These are phyloP conservation scores for Eragrostis nindensis DNA, from an alignment of 176 grass and related monocot genomes.

Conservation along the genomic window DNA sequence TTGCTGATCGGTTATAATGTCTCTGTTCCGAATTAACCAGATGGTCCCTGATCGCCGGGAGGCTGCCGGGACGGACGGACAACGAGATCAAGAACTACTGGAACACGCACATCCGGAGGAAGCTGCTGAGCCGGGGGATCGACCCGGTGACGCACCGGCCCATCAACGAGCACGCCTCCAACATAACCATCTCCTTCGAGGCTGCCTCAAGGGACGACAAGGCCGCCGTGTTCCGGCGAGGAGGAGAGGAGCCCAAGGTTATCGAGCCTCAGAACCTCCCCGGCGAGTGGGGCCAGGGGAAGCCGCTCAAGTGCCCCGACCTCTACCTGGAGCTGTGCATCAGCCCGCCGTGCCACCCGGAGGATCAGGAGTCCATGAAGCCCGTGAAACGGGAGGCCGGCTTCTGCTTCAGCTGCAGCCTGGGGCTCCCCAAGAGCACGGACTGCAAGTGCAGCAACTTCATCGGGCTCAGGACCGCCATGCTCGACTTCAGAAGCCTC, in stretches of 20 bases:
- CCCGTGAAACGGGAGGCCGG: slow-evolving; percentile 60
- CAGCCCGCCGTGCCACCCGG: slow-evolving; percentile 63
- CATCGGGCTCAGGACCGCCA: slow-evolving; percentile 57
- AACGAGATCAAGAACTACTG: slow-evolving; percentile 99
- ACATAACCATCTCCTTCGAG: slow-evolving; percentile 79
- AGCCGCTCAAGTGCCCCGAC: slow-evolving; percentile 77
- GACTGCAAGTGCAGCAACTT: slow-evolving; percentile 86
- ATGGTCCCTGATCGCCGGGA: slow-evolving; percentile 92
- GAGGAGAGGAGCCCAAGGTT: slow-evolving; percentile 14
- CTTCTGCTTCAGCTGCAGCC: slow-evolving; percentile 80
- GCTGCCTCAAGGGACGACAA: slow-evolving; percentile 39
- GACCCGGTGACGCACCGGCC: slow-evolving; percentile 80
- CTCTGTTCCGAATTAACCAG: slow-evolving; percentile 35
- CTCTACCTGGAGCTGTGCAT: slow-evolving; percentile 93
- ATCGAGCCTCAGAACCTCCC: neutral
- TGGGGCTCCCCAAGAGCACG: slow-evolving; percentile 64
- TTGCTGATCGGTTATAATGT: neutral
- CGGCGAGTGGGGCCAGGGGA: slow-evolving; percentile 48
- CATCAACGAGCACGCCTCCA: slow-evolving; percentile 57
- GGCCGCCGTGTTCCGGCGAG: slow-evolving; percentile 41
- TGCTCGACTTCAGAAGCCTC: slow-evolving; percentile 83
- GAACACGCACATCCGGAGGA: slow-evolving; percentile 96
- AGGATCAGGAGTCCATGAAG: slow-evolving; percentile 59
- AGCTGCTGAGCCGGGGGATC: slow-evolving; percentile 73
- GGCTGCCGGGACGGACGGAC: slow-evolving; percentile 87